Evolutionary conservation across 2,329 filamentous ascomycete genomes (phyloP).

Genomic region (Ophiostoma himal-ulmi): DNA sequence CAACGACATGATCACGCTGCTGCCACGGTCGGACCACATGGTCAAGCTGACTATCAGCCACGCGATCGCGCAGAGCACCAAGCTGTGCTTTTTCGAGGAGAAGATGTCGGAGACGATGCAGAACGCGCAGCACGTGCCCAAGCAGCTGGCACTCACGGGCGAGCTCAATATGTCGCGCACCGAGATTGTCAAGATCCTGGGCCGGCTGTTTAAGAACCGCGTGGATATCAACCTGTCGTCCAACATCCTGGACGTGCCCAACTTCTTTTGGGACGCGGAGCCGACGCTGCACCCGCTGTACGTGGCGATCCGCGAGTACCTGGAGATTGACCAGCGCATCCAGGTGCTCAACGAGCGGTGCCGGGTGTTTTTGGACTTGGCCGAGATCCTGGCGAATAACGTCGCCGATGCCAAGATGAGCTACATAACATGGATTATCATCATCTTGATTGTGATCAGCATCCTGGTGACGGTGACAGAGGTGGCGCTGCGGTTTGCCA

Average conservation of each 20-base stretch:
- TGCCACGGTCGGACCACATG: constrained; percentile 91
- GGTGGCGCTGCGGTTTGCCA: constrained; percentile 77
- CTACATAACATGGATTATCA: constrained; percentile 95
- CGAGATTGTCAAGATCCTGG: constrained; percentile 88
- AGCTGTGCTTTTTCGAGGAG: constrained; percentile 92
- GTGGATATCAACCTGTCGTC: constrained; percentile 97
- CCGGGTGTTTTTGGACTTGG: constrained; percentile 90
- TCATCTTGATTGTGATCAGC: constrained; percentile 82
- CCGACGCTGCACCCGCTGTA: constrained; percentile 93
- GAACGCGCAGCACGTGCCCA: constrained; percentile 86
- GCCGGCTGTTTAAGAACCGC: constrained; percentile 82
- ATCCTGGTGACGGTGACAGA: constrained; percentile 89
- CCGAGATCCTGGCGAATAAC: constrained; percentile 87
- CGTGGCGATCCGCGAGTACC: constrained; percentile 88
- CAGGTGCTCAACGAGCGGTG: constrained; percentile 96
- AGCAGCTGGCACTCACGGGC: constrained; percentile 80
- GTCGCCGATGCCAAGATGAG: constrained; percentile 96
- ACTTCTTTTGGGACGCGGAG: constrained; percentile 98
- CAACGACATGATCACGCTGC: constrained; percentile 98
- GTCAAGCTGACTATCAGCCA: constrained; percentile 97
- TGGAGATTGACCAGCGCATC: constrained; percentile 93
- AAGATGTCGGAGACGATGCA: constrained; percentile 92
- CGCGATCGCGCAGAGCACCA: constrained; percentile 94
- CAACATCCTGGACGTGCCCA: constrained; percentile 91
- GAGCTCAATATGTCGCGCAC: constrained; percentile 84